These are phyloP conservation scores for Cucumis hystrix DNA, from an alignment of 306 rosid genomes.

Conservation along the genomic window DNA sequence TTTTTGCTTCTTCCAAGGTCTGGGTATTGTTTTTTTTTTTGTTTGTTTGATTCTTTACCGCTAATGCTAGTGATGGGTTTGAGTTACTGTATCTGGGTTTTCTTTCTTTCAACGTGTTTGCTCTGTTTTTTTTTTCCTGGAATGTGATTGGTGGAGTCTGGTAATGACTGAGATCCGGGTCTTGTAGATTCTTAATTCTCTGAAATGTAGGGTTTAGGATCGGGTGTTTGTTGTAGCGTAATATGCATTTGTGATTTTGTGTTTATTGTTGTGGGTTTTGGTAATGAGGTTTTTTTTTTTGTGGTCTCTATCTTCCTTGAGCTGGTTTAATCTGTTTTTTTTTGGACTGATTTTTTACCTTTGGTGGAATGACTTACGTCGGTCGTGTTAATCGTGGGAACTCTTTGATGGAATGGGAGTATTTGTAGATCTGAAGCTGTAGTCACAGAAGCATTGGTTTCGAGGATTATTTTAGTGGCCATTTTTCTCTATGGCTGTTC, in stretches of 20 bases:
- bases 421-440: conserved; percentile 27
- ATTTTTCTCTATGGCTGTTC: neutral
- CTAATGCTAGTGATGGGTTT: neutral
- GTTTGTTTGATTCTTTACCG: neutral
- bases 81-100: neutral
- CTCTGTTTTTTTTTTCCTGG: neutral
- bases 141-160: neutral
- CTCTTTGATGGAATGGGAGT: neutral
- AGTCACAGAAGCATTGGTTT: neutral
- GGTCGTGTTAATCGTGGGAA: neutral
- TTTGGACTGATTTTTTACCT: neutral
- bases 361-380: neutral
- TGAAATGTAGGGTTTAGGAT: conserved; percentile 5
- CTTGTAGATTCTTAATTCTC: neutral
- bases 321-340: neutral
- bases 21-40: conserved; percentile 14
- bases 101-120: neutral
- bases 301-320: neutral
- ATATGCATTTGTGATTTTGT: neutral
- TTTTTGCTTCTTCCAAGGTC: conserved; percentile 12
- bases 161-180: conserved; percentile 8
- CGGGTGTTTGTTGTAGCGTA: neutral
- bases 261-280: neutral
- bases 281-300: neutral
- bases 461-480: conserved; percentile 19